Evolutionary conservation across 441 rosid genomes (phyloP).

Genomic region (Sinapis alba): DNA sequence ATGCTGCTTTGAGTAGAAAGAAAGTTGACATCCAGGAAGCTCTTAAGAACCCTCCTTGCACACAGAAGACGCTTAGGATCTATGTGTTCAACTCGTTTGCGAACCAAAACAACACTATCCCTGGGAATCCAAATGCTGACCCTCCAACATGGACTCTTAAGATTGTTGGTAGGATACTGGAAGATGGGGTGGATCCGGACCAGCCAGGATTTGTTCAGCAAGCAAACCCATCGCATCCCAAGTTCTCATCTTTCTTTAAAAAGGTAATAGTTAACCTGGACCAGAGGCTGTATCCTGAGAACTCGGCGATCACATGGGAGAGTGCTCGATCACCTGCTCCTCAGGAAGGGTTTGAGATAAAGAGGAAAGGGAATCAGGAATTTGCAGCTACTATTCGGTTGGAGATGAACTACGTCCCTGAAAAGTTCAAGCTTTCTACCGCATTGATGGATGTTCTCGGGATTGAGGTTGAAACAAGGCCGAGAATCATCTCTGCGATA

Average conservation of each 20-base stretch:
- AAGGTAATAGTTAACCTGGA: slow-evolving; percentile 82
- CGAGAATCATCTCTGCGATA: slow-evolving; percentile 86
- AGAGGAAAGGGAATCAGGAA: slow-evolving; percentile 93
- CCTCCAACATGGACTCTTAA: slow-evolving; percentile 94
- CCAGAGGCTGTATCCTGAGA: slow-evolving; percentile 88
- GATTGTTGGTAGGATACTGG: slow-evolving; percentile 87
- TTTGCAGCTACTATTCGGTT: slow-evolving; percentile 70
- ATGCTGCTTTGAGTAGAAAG: slow-evolving; percentile 85
- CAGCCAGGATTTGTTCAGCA: slow-evolving; percentile 75
- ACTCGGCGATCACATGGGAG: slow-evolving; percentile 85
- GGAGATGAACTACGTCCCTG: slow-evolving; percentile 93
- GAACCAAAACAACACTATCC: slow-evolving; percentile 72
- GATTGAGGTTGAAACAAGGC: slow-evolving; percentile 89
- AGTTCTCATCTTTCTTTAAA: slow-evolving; percentile 90
- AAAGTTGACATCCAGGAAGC: slow-evolving; percentile 96
- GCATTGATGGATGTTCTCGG: slow-evolving; percentile 91
- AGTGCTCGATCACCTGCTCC: slow-evolving; percentile 81
- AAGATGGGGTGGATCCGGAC: slow-evolving; percentile 88
- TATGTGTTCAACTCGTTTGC: slow-evolving; percentile 89
- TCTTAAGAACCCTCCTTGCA: slow-evolving; percentile 81
- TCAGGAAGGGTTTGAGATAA: slow-evolving; percentile 97
- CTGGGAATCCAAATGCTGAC: slow-evolving; percentile 76
- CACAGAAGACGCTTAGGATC: slow-evolving; percentile 87
- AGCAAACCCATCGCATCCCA: slow-evolving; percentile 63
- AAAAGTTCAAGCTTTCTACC: slow-evolving; percentile 87